Percentiles rank a stretch among this genome's conserved stretches.
These are phyloP conservation scores for Closterium sp. DNA, from an alignment of 139 green algal genomes.

Conservation along the genomic window DNA sequence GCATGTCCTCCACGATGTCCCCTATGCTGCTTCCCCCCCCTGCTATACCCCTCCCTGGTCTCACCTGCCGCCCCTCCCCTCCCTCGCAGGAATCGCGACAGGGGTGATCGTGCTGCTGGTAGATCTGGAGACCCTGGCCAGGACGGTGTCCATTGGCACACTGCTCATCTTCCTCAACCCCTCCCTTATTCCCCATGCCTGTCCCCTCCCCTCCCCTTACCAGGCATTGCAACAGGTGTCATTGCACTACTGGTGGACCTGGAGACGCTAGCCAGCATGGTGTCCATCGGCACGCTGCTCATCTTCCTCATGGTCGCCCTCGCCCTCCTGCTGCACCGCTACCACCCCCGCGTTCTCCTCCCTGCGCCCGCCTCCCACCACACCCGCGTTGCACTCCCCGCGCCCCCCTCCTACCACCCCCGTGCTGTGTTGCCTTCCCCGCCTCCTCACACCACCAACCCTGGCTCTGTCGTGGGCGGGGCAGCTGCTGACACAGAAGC, in stretches of 20 bases:
- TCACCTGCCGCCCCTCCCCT: no score
- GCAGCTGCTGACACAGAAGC: neutral
- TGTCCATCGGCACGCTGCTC: constrained; percentile 82
- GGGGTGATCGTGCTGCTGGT: no score
- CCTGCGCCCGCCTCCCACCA: neutral
- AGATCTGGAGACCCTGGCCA: no score
- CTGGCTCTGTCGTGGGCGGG: neutral
- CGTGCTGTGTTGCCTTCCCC: neutral
- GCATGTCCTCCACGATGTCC: no score
- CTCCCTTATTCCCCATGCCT: neutral
- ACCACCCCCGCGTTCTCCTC: neutral
- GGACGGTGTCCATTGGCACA: no score
- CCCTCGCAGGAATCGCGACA: no score
- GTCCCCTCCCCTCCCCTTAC: neutral
- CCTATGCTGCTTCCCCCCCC: no score
- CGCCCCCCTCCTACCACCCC: constrained; percentile 53
- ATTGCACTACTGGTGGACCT: constrained; percentile 80
- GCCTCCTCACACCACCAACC: neutral
- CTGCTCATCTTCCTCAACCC: no score
- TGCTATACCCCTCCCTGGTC: no score
- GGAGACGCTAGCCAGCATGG: constrained; percentile 75
- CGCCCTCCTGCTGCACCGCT: constrained; percentile 53
- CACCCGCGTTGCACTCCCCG: no score
- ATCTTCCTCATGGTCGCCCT: constrained; percentile 74
- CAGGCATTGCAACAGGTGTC: constrained; percentile 34